Conservation (phyloP, 371 early-diverging fungal genomes). For the Rhizopus delemar region DNA sequence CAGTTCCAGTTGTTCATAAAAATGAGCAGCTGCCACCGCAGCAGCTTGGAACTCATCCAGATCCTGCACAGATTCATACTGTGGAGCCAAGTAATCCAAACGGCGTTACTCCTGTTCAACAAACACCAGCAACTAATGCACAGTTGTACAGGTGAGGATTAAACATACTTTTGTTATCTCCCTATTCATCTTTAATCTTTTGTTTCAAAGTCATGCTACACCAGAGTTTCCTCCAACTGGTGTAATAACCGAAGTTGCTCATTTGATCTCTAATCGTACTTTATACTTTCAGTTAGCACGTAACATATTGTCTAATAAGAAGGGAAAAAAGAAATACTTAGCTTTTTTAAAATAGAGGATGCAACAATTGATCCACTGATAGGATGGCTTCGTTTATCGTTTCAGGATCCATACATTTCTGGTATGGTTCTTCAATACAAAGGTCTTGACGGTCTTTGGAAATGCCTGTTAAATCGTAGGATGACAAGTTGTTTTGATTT, state of each 20-base stretch:
- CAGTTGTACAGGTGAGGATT: slow-evolving; percentile 16
- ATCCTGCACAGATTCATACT: background rate
- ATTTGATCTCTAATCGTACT: slow-evolving; percentile 43
- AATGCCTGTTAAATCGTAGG: slow-evolving; percentile 37
- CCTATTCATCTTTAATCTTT: background rate
- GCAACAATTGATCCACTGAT: slow-evolving; percentile 54
- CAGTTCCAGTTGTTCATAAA: too few relatives aligned
- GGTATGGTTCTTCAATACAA: slow-evolving; percentile 48
- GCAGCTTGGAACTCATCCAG: background rate
- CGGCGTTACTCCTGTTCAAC: background rate
- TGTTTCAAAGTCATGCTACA: too few relatives aligned
- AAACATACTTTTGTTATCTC: background rate
- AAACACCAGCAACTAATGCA: background rate
- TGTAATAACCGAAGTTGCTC: slow-evolving; percentile 46
- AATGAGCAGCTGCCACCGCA: background rate
- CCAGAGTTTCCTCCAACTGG: slow-evolving; percentile 24
- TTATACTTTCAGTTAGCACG: slow-evolving; percentile 50
- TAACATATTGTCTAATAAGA: slow-evolving; percentile 19
- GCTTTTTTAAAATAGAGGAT: slow-evolving; percentile 28
- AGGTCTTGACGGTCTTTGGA: slow-evolving; percentile 40
- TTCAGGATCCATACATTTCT: slow-evolving; percentile 44
- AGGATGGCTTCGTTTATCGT: slow-evolving; percentile 47
- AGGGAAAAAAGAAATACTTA: background rate
- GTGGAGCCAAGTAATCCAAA: background rate
- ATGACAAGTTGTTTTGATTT: background rate